phyloP scores from a whole-genome alignment of 768 basidiomycete genomes.

The Fomitopsis pulvina region DNA sequence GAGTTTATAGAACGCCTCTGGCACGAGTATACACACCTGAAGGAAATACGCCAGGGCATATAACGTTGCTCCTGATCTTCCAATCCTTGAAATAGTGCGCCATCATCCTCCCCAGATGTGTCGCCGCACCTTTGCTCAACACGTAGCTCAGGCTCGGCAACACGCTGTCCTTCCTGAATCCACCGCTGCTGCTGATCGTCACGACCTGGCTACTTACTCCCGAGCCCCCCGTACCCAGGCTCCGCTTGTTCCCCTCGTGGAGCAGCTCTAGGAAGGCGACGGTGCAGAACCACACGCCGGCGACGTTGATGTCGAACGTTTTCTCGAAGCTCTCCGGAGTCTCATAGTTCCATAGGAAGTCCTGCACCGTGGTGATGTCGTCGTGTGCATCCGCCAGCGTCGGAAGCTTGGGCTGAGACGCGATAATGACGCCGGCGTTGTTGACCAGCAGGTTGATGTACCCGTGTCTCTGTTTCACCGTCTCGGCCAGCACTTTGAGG shows the following conservation, averaged over 20 bases:
- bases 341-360: slow-evolving; percentile 61
- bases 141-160: slow-evolving; percentile 70
- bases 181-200: slow-evolving; percentile 41
- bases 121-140: slow-evolving; percentile 66
- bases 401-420: slow-evolving; percentile 26
- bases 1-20: slow-evolving; percentile 1
- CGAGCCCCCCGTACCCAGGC: slow-evolving; percentile 4
- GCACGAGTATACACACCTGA: slow-evolving; percentile 52
- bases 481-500: slow-evolving; percentile 47
- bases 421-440: slow-evolving; percentile 56
- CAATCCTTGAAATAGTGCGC: slow-evolving; percentile 68
- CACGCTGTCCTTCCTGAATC: slow-evolving; percentile 59
- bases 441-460: slow-evolving; percentile 71
- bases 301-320: slow-evolving; percentile 65
- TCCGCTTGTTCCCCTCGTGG: slow-evolving; percentile 52
- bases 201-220: slow-evolving; percentile 47
- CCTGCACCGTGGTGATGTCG: slow-evolving; percentile 45
- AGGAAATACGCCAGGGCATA: slow-evolving; percentile 75
- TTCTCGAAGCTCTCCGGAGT: slow-evolving; percentile 54
- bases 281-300: slow-evolving; percentile 68
- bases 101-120: slow-evolving; percentile 70
- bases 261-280: slow-evolving; percentile 79
- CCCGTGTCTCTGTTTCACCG: slow-evolving; percentile 52
- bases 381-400: slow-evolving; percentile 26
- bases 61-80: slow-evolving; percentile 61